Conservation (phyloP, 805 yeast species). For the Kodamaea neixiangensis region DNA sequence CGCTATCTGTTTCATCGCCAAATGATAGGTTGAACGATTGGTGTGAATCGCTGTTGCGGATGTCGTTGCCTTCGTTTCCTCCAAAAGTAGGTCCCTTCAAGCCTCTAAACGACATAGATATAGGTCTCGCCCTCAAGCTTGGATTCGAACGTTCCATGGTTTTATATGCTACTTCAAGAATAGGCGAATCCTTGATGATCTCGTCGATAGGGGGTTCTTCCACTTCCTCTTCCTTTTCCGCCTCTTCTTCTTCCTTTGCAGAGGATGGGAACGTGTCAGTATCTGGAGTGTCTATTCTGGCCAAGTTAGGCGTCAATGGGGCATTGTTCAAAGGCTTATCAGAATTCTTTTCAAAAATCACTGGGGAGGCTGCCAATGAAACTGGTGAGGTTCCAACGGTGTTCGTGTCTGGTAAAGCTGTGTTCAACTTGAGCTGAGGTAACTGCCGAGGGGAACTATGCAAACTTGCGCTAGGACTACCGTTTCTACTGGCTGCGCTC, state of each 20-base stretch:
- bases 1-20: conserved; percentile 30
- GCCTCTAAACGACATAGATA: conserved; percentile 62
- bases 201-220: neutral
- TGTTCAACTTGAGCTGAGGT: neutral
- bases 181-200: conserved; percentile 18
- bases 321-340: conserved; percentile 15
- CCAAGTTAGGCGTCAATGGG: conserved; percentile 13
- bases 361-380: conserved; percentile 2
- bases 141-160: conserved; percentile 1
- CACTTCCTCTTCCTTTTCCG: neutral
- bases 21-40: conserved; percentile 43
- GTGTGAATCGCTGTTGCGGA: conserved; percentile 40
- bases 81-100: conserved; percentile 56
- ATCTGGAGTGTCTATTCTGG: conserved; percentile 7
- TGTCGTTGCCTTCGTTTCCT: conserved; percentile 28
- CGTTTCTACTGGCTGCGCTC: neutral
- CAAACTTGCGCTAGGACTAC: neutral
- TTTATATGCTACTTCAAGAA: conserved; percentile 20
- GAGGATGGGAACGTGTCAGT: conserved; percentile 1
- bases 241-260: neutral
- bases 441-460: neutral
- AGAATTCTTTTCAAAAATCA: neutral
- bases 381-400: neutral
- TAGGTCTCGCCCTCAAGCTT: conserved; percentile 29
- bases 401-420: neutral